Evolutionary conservation across 2,329 filamentous ascomycete genomes (phyloP).

Genomic region (Aspergillus transmontanensis): DNA sequence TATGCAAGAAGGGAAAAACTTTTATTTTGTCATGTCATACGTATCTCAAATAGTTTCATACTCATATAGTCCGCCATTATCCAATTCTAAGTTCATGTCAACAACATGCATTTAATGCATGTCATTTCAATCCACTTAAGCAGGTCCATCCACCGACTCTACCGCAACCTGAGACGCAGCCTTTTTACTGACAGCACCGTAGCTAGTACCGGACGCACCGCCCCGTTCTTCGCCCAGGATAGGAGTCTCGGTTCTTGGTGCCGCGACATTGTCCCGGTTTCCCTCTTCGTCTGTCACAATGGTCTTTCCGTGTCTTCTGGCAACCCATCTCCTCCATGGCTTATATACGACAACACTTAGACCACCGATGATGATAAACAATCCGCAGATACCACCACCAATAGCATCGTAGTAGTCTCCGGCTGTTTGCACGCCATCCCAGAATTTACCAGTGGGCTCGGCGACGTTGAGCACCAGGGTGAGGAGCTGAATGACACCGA

Average conservation of each 20-base stretch:
- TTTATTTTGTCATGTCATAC: not conserved
- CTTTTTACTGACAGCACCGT: slow-evolving; percentile 18
- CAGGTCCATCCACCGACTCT: not conserved
- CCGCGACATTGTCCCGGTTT: slow-evolving; percentile 22
- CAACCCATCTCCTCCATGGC: slow-evolving; percentile 72
- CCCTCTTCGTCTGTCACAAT: slow-evolving; percentile 24
- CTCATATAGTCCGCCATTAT: not conserved
- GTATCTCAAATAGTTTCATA: not conserved
- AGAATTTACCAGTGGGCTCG: slow-evolving; percentile 75
- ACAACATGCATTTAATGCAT: not conserved
- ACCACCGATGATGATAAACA: slow-evolving; percentile 77
- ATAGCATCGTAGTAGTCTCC: slow-evolving; percentile 84
- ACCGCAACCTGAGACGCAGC: slow-evolving; percentile 3
- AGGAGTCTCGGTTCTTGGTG: slow-evolving; percentile 13
- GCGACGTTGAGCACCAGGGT: slow-evolving; percentile 77
- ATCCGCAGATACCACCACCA: slow-evolving; percentile 80
- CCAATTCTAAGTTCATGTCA: not conserved
- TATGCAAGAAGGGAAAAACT: not conserved
- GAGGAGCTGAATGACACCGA: slow-evolving; percentile 82
- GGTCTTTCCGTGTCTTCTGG: slow-evolving; percentile 34
- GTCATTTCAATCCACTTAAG: not conserved
- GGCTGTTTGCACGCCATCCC: slow-evolving; percentile 78
- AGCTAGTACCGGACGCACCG: slow-evolving; percentile 3
- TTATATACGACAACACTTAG: slow-evolving; percentile 74
- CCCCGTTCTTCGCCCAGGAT: slow-evolving; percentile 11